Evolutionary conservation across 352 stramenopile species (phyloP).

Genomic region (Pythium vanterpoolii): DNA sequence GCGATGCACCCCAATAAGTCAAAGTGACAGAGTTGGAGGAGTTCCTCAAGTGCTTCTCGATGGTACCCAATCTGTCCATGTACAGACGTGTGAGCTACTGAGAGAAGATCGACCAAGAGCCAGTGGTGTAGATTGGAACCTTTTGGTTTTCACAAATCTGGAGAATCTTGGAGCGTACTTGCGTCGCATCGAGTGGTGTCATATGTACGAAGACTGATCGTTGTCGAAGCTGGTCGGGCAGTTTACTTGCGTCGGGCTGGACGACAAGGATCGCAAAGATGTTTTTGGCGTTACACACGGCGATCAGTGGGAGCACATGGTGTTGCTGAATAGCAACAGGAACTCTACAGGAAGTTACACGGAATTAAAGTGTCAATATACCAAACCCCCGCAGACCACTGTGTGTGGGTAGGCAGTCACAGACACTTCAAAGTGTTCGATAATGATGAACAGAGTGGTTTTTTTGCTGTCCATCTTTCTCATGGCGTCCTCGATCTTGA

Average conservation of each 20-base stretch:
- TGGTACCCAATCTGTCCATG: constrained; percentile 54
- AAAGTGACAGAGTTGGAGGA: constrained; percentile 30
- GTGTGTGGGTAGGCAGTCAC: neutral
- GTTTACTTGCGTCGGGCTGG: constrained; percentile 44
- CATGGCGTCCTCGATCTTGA: constrained; percentile 31
- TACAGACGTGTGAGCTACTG: no score
- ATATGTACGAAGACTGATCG: constrained; percentile 40
- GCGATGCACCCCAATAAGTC: constrained; percentile 42
- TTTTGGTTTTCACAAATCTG: constrained; percentile 41
- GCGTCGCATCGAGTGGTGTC: constrained; percentile 28
- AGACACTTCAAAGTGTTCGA: constrained; percentile 64
- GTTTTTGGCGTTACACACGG: constrained; percentile 42
- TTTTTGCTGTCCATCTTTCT: constrained; percentile 27
- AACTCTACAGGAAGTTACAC: constrained; percentile 27
- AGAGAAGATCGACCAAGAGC: neutral
- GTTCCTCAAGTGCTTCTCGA: constrained; percentile 48
- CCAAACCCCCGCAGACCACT: neutral
- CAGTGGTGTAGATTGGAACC: constrained; percentile 16
- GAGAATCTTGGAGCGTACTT: constrained; percentile 57
- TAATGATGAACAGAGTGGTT: constrained; percentile 34
- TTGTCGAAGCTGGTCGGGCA: constrained; percentile 60
- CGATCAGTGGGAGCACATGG: constrained; percentile 45
- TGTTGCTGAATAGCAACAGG: constrained; percentile 46
- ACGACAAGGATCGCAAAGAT: constrained; percentile 58
- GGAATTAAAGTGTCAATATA: neutral